Evolutionary conservation across 2,329 filamentous ascomycete genomes (phyloP).

Genomic region (Pleoardoris graminearum): DNA sequence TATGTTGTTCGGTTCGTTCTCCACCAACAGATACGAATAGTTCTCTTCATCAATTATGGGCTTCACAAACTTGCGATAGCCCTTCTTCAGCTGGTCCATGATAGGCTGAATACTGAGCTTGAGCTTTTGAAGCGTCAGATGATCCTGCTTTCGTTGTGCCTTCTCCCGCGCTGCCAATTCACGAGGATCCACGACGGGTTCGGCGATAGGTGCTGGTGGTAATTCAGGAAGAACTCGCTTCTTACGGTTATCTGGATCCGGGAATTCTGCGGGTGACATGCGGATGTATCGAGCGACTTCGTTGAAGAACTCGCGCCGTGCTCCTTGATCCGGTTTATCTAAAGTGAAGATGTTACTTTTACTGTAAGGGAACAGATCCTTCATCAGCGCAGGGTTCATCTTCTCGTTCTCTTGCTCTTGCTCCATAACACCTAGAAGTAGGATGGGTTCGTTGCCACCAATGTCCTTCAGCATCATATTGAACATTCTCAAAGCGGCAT

Average conservation of each 20-base stretch:
- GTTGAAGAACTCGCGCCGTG: slow-evolving; percentile 78
- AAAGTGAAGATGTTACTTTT: slow-evolving; percentile 76
- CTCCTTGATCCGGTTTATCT: slow-evolving; percentile 65
- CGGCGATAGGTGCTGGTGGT: slow-evolving; percentile 66
- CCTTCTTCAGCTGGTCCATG: slow-evolving; percentile 93
- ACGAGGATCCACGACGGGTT: slow-evolving; percentile 55
- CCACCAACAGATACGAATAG: slow-evolving; percentile 82
- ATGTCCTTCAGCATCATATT: slow-evolving; percentile 78
- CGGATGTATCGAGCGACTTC: slow-evolving; percentile 74
- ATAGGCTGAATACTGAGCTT: slow-evolving; percentile 91
- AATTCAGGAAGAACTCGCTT: slow-evolving; percentile 80
- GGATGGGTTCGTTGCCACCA: slow-evolving; percentile 84
- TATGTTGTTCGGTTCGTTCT: slow-evolving; percentile 71
- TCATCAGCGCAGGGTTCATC: slow-evolving; percentile 65
- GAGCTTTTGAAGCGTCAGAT: slow-evolving; percentile 79
- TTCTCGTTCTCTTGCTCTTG: slow-evolving; percentile 60
- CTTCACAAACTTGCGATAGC: slow-evolving; percentile 84
- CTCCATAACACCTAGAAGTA: slow-evolving; percentile 86
- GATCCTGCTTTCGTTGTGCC: slow-evolving; percentile 78
- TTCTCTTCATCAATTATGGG: slow-evolving; percentile 71
- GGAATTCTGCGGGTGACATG: slow-evolving; percentile 82
- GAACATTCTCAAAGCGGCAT: slow-evolving; percentile 75
- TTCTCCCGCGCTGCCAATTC: slow-evolving; percentile 80
- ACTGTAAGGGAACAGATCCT: slow-evolving; percentile 84
- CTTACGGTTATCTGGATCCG: slow-evolving; percentile 82